phyloP scores from a whole-genome alignment of 176 grass and related monocot species.

The Alloteropsis semialata region DNA sequence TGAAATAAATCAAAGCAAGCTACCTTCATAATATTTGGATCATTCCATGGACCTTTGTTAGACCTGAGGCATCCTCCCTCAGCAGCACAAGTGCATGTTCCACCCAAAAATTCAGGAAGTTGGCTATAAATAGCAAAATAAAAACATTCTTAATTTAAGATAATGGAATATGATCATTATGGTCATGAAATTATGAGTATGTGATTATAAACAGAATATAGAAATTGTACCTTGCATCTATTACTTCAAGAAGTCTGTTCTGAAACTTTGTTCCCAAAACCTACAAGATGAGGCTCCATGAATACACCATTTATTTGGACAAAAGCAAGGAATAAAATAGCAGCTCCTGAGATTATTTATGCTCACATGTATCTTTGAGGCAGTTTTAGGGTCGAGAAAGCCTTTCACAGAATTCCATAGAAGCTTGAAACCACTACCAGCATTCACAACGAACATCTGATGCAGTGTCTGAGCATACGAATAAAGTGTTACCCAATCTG shows the following conservation, averaged over 20 bases:
- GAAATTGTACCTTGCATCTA: slow-evolving; percentile 69
- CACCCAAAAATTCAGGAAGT: slow-evolving; percentile 94
- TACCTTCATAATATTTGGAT: slow-evolving; percentile 87
- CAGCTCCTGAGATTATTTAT: background rate
- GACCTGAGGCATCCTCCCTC: slow-evolving; percentile 83
- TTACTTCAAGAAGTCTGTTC: slow-evolving; percentile 74
- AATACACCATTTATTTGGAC: background rate
- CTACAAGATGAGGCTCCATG: slow-evolving; percentile 39
- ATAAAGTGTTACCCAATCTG: slow-evolving; percentile 5
- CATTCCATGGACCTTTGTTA: slow-evolving; percentile 95
- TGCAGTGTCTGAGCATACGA: slow-evolving; percentile 67
- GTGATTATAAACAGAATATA: background rate
- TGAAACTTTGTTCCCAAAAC: slow-evolving; percentile 96
- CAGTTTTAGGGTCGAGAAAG: slow-evolving; percentile 95
- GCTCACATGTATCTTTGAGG: slow-evolving; percentile 93
- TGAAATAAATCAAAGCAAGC: background rate
- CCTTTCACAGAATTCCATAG: slow-evolving; percentile 96
- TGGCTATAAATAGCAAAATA: slow-evolving; percentile 51
- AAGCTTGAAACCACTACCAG: slow-evolving; percentile 87
- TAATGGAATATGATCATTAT: background rate
- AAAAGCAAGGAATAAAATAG: slow-evolving; percentile 9
- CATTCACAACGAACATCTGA: slow-evolving; percentile 97
- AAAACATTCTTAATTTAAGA: background rate
- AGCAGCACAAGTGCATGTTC: slow-evolving; percentile 63
- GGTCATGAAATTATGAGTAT: background rate